A percentile compares a stretch with the other conserved stretches of the same genome.
These are phyloP conservation scores for Stagonosporopsis rhizophila DNA, from an alignment of 2,329 filamentous ascomycete species.

Conservation along the genomic window DNA sequence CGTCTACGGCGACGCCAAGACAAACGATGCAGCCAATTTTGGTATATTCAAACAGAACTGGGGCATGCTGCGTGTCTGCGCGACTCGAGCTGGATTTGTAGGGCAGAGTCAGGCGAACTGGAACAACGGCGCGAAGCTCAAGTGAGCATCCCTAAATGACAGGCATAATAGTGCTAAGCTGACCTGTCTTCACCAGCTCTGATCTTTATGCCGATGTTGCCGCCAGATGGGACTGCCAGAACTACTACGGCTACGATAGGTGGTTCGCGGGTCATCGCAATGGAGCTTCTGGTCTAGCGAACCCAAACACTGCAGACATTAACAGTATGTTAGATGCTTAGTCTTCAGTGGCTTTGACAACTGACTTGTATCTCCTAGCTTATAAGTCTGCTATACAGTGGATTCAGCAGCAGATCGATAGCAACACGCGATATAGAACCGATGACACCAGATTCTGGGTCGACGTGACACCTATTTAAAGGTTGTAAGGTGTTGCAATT, in stretches of 20 bases:
- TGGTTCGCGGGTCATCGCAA: conserved; percentile 7
- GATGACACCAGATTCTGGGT: conserved; percentile 3
- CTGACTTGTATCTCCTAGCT: not conserved
- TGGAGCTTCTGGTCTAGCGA: not conserved
- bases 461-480: not conserved
- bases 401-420: conserved; percentile 4
- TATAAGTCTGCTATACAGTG: conserved; percentile 1
- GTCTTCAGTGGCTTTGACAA: not conserved
- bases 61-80: not conserved
- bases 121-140: not conserved
- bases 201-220: not conserved
- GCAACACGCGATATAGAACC: conserved; percentile 1
- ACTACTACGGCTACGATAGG: conserved; percentile 1
- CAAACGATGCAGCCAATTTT: conserved; percentile 3
- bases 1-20: not conserved
- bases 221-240: not conserved
- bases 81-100: not conserved
- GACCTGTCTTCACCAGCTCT: not conserved
- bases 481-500: not conserved
- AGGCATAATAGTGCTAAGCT: not conserved
- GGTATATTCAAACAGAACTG: conserved; percentile 6
- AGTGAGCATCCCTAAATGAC: not conserved
- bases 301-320: not conserved
- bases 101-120: not conserved
- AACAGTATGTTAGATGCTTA: not conserved